Evolutionary conservation across 805 yeast species (phyloP).

Genomic region (Saturnispora galanensis): DNA sequence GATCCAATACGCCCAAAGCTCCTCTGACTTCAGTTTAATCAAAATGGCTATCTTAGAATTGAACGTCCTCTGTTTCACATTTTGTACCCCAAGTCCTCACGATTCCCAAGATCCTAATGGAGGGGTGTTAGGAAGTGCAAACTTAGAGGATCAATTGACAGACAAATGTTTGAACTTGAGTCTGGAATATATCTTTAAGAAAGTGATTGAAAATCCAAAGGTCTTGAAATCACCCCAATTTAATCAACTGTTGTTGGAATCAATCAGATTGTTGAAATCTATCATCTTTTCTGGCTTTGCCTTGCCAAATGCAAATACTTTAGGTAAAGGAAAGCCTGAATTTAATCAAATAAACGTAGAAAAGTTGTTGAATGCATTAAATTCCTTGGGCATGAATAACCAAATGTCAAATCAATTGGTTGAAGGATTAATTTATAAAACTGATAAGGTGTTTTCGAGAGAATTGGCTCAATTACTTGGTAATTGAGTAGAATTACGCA

Average conservation of each 20-base stretch:
- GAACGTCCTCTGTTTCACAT: constrained; percentile 46
- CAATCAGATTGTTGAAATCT: constrained; percentile 58
- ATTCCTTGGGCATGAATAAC: constrained; percentile 53
- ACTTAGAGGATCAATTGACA: constrained; percentile 62
- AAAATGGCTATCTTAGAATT: constrained; percentile 64
- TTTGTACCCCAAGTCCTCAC: constrained; percentile 61
- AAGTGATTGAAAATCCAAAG: constrained; percentile 6
- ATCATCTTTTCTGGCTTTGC: constrained; percentile 33
- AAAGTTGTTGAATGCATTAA: constrained; percentile 28
- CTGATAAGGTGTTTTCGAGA: constrained; percentile 60
- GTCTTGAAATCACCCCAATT: constrained; percentile 72
- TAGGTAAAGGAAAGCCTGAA: constrained; percentile 24
- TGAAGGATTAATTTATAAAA: constrained; percentile 42
- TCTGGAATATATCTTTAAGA: no score
- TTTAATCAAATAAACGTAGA: constrained; percentile 24
- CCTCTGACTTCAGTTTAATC: constrained; percentile 53
- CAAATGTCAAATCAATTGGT: constrained; percentile 54
- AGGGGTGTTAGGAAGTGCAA: constrained; percentile 42
- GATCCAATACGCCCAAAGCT: constrained; percentile 51
- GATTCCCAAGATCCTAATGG: constrained; percentile 50
- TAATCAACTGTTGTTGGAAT: constrained; percentile 59
- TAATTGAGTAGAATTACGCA: neutral
- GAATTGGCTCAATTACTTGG: constrained; percentile 38
- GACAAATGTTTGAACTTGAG: constrained; percentile 52
- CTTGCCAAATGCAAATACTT: constrained; percentile 22